Conservation (phyloP, 306 rosid genomes). For the Arachis hypogaea region DNA sequence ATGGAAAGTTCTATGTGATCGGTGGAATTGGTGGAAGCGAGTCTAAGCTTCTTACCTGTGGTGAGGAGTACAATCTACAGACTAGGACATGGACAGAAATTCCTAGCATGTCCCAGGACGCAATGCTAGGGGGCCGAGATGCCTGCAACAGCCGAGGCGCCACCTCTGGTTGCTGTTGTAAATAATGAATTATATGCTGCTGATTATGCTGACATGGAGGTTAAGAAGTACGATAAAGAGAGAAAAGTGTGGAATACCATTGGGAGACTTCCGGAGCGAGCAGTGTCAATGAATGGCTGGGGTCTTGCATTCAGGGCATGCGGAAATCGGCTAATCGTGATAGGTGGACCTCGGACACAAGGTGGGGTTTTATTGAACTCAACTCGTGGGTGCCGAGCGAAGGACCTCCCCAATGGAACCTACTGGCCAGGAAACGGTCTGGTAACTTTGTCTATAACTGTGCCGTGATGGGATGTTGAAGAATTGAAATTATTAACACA, state of each 20-base stretch:
- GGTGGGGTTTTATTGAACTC: slow-evolving; percentile 81
- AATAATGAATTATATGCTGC: slow-evolving; percentile 78
- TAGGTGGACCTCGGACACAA: slow-evolving; percentile 70
- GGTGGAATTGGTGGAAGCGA: slow-evolving; percentile 86
- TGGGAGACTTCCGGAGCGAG: slow-evolving; percentile 82
- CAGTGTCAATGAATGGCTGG: slow-evolving; percentile 87
- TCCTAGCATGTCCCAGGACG: slow-evolving; percentile 87
- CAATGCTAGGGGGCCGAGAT: slow-evolving; percentile 44
- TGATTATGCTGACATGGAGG: slow-evolving; percentile 83
- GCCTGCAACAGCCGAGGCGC: slow-evolving; percentile 81
- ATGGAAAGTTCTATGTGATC: slow-evolving; percentile 68
- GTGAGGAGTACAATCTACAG: slow-evolving; percentile 72
- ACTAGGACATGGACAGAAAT: slow-evolving; percentile 70
- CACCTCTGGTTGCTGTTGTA: slow-evolving; percentile 89
- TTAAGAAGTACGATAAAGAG: slow-evolving; percentile 67
- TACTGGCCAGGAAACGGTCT: slow-evolving; percentile 70
- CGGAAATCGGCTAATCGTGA: slow-evolving; percentile 77
- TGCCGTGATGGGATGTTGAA: slow-evolving; percentile 96
- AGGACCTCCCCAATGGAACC: slow-evolving; percentile 81
- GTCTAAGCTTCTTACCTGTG: slow-evolving; percentile 68
- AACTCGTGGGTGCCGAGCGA: slow-evolving; percentile 90
- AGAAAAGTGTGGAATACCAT: slow-evolving; percentile 54
- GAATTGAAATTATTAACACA: slow-evolving; percentile 32
- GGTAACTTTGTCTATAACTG: slow-evolving; percentile 87
- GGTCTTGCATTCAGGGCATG: slow-evolving; percentile 93